phyloP scores from a whole-genome alignment of 768 basidiomycete species.

The Pisolithus sp. region DNA sequence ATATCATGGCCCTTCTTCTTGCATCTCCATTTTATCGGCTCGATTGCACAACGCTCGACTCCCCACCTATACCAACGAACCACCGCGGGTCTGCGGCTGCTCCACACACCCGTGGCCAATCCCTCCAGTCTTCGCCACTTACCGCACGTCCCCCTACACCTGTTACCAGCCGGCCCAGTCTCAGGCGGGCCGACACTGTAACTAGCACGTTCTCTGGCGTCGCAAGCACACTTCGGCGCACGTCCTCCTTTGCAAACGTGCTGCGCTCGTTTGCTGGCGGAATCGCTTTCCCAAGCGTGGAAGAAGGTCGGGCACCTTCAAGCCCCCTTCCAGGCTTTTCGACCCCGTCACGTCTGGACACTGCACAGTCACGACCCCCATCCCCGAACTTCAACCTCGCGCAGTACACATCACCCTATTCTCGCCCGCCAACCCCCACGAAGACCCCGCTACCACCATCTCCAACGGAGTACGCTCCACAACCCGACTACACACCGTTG shows the following conservation, averaged over 20 bases:
- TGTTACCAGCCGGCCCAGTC: constrained; percentile 38
- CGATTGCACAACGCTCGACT: constrained; percentile 56
- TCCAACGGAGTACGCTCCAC: constrained; percentile 27
- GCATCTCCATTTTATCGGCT: constrained; percentile 83
- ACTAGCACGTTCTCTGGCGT: constrained; percentile 55
- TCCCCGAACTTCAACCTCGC: constrained; percentile 76
- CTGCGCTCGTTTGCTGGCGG: constrained; percentile 64
- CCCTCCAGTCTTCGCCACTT: constrained; percentile 46
- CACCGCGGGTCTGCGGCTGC: constrained; percentile 25
- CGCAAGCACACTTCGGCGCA: constrained; percentile 64
- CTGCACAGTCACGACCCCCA: constrained; percentile 58
- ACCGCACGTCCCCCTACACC: constrained; percentile 41
- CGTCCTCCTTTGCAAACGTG: constrained; percentile 75
- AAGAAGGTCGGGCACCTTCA: constrained; percentile 43
- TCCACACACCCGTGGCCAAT: constrained; percentile 38
- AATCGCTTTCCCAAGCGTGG: constrained; percentile 61
- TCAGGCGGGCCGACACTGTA: constrained; percentile 59
- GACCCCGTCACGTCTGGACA: constrained; percentile 17
- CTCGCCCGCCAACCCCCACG: constrained; percentile 42
- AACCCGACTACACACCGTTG: constrained; percentile 58
- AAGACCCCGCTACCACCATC: constrained; percentile 25
- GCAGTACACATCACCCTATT: constrained; percentile 73
- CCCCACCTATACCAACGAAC: constrained; percentile 39
- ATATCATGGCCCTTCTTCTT: constrained; percentile 81
- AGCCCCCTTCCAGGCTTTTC: constrained; percentile 18